Evolutionary conservation across 192 early-diverging fungal species (phyloP), one percentile per base, ranked within the genome.

Genomic region (Linnemannia hyalina): DNA sequence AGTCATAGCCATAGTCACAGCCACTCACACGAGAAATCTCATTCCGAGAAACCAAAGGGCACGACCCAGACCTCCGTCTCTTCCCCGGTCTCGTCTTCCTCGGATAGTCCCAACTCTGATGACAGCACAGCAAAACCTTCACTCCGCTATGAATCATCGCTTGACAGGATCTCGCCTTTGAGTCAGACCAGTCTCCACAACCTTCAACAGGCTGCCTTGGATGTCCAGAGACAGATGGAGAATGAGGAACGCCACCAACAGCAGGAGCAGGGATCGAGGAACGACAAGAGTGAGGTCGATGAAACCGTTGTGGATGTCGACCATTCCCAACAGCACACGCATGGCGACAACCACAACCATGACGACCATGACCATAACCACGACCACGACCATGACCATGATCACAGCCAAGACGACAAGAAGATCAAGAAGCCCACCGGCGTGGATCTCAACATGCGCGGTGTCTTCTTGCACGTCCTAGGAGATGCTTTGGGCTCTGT

Each of bases 401-500:
- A 82, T n/a, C 75, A 84, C 44, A 71, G 76, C 42, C 68, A 65
- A 36, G 72, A 74, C 16, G 49, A 65, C 73, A 75, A 71, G 41
- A 73, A 78, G 54, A 78, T 76, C 1, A 74, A 72, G 35, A 76
- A 80, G 49, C 87, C 92, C 35, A 73, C 81, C 0, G 90, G 90
- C 26, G 87, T 89, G n/a, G 78, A 91, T 74, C 76, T 90, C 22
- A 92, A 93, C 85, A 92, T 91, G 90, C 80, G 73, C 38, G 93
- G 92, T 2, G 89, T 99, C 16, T 97, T 97, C 89, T 88, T 99
- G 54, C 97, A 99, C 89, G 95, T 97, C 40, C 87, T 97, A 23
- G 97, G 98, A 65, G 98, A 99, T 86, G 95, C 96, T 6, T 90
- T 98, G 23, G 96, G 95, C 38, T 95, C 95, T 70, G 83, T 99